A percentile compares a stretch with the other conserved stretches of the same genome.
phyloP scores from a whole-genome alignment of 2,329 filamentous ascomycete species.

The Periglandula ipomoeae region DNA sequence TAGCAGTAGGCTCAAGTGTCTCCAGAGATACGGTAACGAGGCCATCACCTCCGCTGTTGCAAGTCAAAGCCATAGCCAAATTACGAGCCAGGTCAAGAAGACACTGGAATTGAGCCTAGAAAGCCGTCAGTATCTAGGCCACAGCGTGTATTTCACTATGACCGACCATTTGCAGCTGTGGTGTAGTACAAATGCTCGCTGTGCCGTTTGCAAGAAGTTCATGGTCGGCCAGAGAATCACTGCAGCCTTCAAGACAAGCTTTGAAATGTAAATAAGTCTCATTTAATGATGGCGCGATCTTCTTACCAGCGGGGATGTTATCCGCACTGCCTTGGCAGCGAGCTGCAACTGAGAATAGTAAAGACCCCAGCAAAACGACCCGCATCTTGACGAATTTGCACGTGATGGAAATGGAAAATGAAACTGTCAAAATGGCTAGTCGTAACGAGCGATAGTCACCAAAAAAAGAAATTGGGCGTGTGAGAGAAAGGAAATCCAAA shows the following conservation, averaged over 20 bases:
- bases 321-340: conserved; percentile 1
- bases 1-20: conserved; percentile 9
- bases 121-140: conserved; percentile 1
- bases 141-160: background rate
- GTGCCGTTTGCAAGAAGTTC: conserved; percentile 9
- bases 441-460: conserved; percentile 23
- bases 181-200: conserved; percentile 10
- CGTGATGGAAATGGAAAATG: conserved; percentile 10
- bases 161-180: conserved; percentile 8
- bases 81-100: conserved; percentile 15
- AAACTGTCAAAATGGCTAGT: conserved; percentile 16
- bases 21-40: conserved; percentile 20
- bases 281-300: background rate
- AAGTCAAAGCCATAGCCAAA: conserved; percentile 19
- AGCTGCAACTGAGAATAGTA: conserved; percentile 11
- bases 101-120: conserved; percentile 24
- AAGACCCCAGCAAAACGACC: conserved; percentile 5
- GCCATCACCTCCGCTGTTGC: conserved; percentile 22
- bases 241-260: conserved; percentile 15
- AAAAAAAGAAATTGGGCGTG: conserved; percentile 16
- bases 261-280: background rate
- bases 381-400: conserved; percentile 15
- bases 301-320: background rate
- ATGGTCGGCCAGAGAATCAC: conserved; percentile 11
- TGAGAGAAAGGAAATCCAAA: conserved; percentile 20